Percentiles rank a stretch among this genome's conserved stretches.
phyloP scores from a whole-genome alignment of 2,329 filamentous ascomycete genomes.

The Coniosporium tulheliwenetii region DNA sequence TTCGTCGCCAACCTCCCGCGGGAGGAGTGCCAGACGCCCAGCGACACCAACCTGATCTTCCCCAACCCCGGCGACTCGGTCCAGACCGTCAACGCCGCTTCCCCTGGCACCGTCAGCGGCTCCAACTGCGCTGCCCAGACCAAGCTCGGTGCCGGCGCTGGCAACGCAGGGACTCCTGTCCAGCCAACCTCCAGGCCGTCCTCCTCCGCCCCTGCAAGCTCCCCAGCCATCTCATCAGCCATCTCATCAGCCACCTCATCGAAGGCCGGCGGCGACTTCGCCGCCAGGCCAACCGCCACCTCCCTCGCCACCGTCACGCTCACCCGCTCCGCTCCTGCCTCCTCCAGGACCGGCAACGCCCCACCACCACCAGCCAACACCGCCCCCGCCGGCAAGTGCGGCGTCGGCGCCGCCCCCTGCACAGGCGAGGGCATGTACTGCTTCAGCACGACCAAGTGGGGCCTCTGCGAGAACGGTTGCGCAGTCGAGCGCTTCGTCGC shows the following conservation, averaged over 20 bases:
- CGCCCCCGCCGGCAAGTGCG: constrained; percentile 2
- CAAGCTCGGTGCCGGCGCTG: constrained; percentile 2
- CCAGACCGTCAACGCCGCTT: constrained; percentile 19
- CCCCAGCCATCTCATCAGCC: constrained; percentile 1
- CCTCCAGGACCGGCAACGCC: not conserved
- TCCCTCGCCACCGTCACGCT: not conserved
- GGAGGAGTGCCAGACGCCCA: constrained; percentile 35
- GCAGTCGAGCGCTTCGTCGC: not conserved
- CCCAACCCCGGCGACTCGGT: constrained; percentile 48
- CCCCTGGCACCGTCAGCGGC: constrained; percentile 13
- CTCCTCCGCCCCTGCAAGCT: constrained; percentile 5
- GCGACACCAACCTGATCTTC: constrained; percentile 45
- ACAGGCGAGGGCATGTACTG: not conserved
- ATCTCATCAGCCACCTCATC: no score
- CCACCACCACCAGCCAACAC: constrained; percentile 3
- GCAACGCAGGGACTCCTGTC: constrained; percentile 4
- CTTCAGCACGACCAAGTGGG: constrained; percentile 18
- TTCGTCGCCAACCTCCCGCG: constrained; percentile 55
- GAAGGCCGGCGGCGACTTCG: no score
- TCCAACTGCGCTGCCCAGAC: constrained; percentile 9
- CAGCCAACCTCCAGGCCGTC: constrained; percentile 6
- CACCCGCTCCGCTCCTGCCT: not conserved
- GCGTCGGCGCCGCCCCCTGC: constrained; percentile 3
- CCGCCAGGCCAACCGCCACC: not conserved
- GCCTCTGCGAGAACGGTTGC: constrained; percentile 23